A percentile compares a stretch with the other conserved stretches of the same genome.
phyloP scores from a whole-genome alignment of 2,329 filamentous ascomycete genomes.

The Diaporthe sp. region DNA sequence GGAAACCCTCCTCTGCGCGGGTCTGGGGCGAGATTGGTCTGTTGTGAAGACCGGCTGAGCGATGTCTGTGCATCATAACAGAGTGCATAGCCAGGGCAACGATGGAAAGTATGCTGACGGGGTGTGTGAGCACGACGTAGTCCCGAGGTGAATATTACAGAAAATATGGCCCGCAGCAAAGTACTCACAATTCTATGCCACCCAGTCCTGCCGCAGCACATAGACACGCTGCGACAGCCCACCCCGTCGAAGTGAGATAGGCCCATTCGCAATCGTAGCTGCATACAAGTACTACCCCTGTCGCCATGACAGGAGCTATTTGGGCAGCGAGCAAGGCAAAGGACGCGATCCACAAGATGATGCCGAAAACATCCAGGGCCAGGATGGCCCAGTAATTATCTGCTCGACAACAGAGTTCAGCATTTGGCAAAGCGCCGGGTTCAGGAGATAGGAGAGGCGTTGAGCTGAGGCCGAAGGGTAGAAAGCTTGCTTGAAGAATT shows the following conservation, averaged over 20 bases:
- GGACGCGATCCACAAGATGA: conserved; percentile 66
- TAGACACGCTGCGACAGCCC: conserved; percentile 46
- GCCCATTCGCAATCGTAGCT: conserved; percentile 47
- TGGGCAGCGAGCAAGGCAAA: conserved; percentile 58
- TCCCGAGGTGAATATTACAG: neutral
- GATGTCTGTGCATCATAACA: conserved; percentile 60
- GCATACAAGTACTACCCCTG: conserved; percentile 42
- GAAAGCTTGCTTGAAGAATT: conserved; percentile 48
- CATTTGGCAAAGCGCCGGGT: neutral
- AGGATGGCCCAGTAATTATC: conserved; percentile 68
- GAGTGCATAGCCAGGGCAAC: conserved; percentile 58
- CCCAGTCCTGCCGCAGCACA: conserved; percentile 58
- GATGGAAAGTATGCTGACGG: conserved; percentile 58
- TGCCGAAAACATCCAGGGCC: conserved; percentile 63
- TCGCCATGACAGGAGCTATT: conserved; percentile 47
- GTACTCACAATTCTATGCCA: conserved; percentile 59
- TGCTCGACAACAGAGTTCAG: conserved; percentile 49
- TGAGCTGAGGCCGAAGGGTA: rapidly evolving
- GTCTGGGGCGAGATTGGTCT: conserved; percentile 46
- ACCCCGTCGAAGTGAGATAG: conserved; percentile 38
- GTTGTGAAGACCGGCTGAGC: conserved; percentile 58
- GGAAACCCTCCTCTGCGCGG: conserved; percentile 35
- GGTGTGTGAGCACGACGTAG: neutral
- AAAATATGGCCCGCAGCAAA: neutral
- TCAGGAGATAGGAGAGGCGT: neutral